Percentiles rank a stretch among this genome's conserved stretches.
phyloP scores from a whole-genome alignment of 768 basidiomycete genomes.

The Boletales sp. region DNA sequence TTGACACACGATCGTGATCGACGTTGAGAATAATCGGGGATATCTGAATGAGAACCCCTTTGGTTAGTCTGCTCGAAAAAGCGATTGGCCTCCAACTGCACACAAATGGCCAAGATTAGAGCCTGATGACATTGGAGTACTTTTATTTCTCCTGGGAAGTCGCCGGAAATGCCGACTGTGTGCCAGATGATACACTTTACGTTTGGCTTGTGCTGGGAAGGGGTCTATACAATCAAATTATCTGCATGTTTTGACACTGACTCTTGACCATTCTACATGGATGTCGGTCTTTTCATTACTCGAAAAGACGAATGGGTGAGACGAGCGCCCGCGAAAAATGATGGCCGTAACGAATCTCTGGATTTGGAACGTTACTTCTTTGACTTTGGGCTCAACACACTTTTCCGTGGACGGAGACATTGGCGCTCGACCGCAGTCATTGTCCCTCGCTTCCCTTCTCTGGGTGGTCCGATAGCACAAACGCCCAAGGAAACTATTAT shows the following conservation, averaged over 20 bases:
- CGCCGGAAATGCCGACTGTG: background rate
- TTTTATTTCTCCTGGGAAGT: background rate
- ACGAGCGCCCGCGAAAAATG: constrained; percentile 24
- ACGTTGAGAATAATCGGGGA: constrained; percentile 32
- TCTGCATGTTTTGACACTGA: background rate
- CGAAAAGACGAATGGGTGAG: constrained; percentile 19
- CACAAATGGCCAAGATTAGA: constrained; percentile 33
- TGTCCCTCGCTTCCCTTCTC: constrained; percentile 27
- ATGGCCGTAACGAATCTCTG: constrained; percentile 27
- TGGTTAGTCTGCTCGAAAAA: constrained; percentile 26
- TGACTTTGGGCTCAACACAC: too few relatives aligned
- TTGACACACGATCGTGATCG: constrained; percentile 28
- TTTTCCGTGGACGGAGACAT: too few relatives aligned
- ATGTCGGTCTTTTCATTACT: constrained; percentile 28
- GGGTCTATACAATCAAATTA: constrained; percentile 27
- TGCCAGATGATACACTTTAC: constrained; percentile 24
- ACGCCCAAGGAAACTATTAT: constrained; percentile 18
- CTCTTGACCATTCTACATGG: background rate
- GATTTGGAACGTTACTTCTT: constrained; percentile 27
- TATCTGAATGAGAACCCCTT: constrained; percentile 26
- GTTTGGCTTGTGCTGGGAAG: constrained; percentile 23
- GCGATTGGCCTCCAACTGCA: constrained; percentile 13
- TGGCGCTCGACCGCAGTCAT: constrained; percentile 9
- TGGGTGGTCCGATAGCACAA: constrained; percentile 12
- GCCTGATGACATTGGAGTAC: constrained; percentile 31